These are phyloP conservation scores for Colletotrichum caudatum DNA, from an alignment of 2,329 filamentous ascomycete genomes.

Conservation along the genomic window DNA sequence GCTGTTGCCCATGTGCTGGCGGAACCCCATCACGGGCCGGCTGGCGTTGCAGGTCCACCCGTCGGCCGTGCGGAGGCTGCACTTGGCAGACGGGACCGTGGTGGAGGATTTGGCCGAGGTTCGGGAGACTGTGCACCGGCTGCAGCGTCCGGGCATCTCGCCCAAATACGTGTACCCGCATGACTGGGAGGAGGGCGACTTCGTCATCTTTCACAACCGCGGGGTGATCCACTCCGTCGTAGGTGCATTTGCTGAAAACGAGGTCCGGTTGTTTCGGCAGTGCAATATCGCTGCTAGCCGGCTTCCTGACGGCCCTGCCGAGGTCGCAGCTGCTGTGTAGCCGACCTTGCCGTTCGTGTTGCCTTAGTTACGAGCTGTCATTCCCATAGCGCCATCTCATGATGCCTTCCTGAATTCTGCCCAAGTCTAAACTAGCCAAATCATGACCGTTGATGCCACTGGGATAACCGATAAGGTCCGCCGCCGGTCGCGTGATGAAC, in stretches of 20 bases:
- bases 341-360: not conserved
- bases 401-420: not conserved
- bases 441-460: not conserved
- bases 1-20: constrained; percentile 81
- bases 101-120: constrained; percentile 77
- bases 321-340: constrained; percentile 26
- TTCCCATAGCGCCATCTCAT: not conserved
- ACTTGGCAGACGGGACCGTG: constrained; percentile 73
- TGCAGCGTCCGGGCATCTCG: constrained; percentile 80
- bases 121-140: constrained; percentile 73
- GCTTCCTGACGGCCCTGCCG: constrained; percentile 63
- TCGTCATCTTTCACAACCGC: constrained; percentile 84
- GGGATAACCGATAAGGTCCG: not conserved
- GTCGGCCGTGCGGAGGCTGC: constrained; percentile 76
- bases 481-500: not conserved
- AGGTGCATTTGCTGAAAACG: constrained; percentile 78
- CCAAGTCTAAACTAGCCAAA: not conserved
- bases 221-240: constrained; percentile 81
- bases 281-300: constrained; percentile 80
- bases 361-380: not conserved
- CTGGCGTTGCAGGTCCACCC: constrained; percentile 82
- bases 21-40: constrained; percentile 77
- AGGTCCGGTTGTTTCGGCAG: constrained; percentile 81
- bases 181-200: constrained; percentile 81
- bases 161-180: constrained; percentile 77